Evolutionary conservation across 495 filamentous ascomycete species (phyloP), one percentile per base, ranked within the genome.

Genomic region (Penicillium ochrochloron): DNA sequence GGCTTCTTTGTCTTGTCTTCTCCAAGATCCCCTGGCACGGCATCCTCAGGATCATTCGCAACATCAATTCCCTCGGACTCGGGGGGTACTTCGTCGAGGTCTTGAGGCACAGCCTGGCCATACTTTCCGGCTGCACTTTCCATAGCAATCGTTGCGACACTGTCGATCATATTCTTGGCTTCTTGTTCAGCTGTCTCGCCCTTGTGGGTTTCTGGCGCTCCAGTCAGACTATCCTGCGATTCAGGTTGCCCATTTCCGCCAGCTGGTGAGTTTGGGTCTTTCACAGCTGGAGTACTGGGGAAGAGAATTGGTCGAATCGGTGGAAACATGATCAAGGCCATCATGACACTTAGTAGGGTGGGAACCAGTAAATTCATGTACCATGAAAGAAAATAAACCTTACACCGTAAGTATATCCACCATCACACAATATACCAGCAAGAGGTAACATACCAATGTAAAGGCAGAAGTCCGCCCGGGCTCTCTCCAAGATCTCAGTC

Each of bases 141-240:
- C 41, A 95, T 78, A 0, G 90, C 90, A 10, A 96, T 86, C 3
- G 83, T 84, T 7, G 90, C 89, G 59, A 95, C 88, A 33, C 88
- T 86, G 64, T 88, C 89, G 37, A 95, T 86, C 64, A 97, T 88
- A 66, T 92, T 94, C 65, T 82, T 88, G 3, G 93, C 93, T 73
- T 96, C 93, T 63, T 90, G 85, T 71, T 97, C 93, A 6, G 92
- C 92, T 0, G 92, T 91, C 72, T 96, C 93, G 19, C 93, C 93
- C 68, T 93, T 89, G 72, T 93, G 87, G 59, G 89, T 90, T 75
- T 96, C 91, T 0, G 92, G 90, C 0, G 89, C 92, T 19, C 92
- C 93, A 0, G 92, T 96, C 5, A 89, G 80, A 63, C 88, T 93
- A 60, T 93, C 91, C 27, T 90, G 85, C 37, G 89, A 92, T 14